A percentile compares a stretch with the other conserved stretches of the same genome.
Conservation (phyloP, 2,329 filamentous ascomycete species). For the Colletotrichum tofieldiae region DNA sequence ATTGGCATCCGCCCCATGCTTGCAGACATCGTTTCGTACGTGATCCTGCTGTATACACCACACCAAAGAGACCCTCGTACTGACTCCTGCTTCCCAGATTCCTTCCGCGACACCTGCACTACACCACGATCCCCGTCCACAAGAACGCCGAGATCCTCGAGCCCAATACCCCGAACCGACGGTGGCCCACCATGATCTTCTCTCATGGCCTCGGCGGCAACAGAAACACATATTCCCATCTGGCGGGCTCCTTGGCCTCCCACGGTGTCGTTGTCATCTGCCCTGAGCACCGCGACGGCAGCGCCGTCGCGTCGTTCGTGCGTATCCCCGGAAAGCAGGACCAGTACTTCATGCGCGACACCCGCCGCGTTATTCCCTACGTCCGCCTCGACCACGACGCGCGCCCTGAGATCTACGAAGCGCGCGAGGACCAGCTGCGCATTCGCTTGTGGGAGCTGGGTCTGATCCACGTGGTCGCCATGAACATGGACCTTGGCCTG, state of each 20-base stretch:
- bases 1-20: slow-evolving; percentile 75
- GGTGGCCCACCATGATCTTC: slow-evolving; percentile 89
- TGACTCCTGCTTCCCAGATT: slow-evolving; percentile 60
- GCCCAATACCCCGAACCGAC: slow-evolving; percentile 61
- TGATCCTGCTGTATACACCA: slow-evolving; percentile 33
- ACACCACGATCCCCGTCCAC: slow-evolving; percentile 79
- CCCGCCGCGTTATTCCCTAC: slow-evolving; percentile 62
- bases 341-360: slow-evolving; percentile 53
- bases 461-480: slow-evolving; percentile 77
- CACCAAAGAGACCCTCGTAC: not conserved
- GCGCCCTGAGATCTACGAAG: slow-evolving; percentile 75
- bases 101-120: slow-evolving; percentile 80
- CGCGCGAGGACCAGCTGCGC: slow-evolving; percentile 79
- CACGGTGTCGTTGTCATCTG: slow-evolving; percentile 87
- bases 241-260: slow-evolving; percentile 83
- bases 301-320: slow-evolving; percentile 81
- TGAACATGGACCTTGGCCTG: slow-evolving; percentile 74
- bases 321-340: slow-evolving; percentile 70
- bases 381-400: slow-evolving; percentile 73
- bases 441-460: slow-evolving; percentile 86
- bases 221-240: slow-evolving; percentile 88
- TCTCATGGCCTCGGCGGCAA: slow-evolving; percentile 88
- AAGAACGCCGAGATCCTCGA: slow-evolving; percentile 78
- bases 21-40: slow-evolving; percentile 74
- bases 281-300: slow-evolving; percentile 88